Conservation (phyloP, 768 basidiomycete species). For the Podaxis sp. region DNA sequence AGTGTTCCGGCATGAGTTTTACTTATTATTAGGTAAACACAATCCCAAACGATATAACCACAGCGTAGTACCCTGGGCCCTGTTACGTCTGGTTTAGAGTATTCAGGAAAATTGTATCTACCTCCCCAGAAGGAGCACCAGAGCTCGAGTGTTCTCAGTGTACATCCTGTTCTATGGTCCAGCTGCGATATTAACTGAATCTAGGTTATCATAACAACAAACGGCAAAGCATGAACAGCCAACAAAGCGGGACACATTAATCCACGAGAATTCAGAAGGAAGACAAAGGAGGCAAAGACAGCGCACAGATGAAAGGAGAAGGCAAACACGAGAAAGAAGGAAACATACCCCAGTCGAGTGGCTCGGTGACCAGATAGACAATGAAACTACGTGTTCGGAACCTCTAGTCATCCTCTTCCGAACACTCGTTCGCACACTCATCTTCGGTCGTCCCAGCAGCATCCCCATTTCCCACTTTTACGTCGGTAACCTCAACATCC, state of each 20-base stretch:
- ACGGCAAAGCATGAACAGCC: background rate
- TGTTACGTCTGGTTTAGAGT: no score
- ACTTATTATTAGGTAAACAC: no score
- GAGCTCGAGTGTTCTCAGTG: background rate
- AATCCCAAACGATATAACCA: no score
- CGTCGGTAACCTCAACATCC: background rate
- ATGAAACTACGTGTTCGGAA: no score
- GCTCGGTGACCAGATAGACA: background rate
- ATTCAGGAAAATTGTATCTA: no score
- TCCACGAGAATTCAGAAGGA: background rate
- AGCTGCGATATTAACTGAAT: background rate
- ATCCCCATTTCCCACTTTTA: background rate
- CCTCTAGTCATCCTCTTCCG: background rate
- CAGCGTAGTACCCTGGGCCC: no score
- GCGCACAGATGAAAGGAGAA: background rate
- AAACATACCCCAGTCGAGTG: background rate
- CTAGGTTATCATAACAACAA: background rate
- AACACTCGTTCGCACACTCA: background rate
- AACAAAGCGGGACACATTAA: background rate
- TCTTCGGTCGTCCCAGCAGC: background rate
- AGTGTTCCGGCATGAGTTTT: no score
- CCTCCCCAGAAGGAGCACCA: no score
- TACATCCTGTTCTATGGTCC: background rate
- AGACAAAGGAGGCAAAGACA: background rate
- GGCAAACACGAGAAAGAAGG: background rate